phyloP scores from a whole-genome alignment of 176 grass and related monocot genomes.

The Oryza coarctata region DNA sequence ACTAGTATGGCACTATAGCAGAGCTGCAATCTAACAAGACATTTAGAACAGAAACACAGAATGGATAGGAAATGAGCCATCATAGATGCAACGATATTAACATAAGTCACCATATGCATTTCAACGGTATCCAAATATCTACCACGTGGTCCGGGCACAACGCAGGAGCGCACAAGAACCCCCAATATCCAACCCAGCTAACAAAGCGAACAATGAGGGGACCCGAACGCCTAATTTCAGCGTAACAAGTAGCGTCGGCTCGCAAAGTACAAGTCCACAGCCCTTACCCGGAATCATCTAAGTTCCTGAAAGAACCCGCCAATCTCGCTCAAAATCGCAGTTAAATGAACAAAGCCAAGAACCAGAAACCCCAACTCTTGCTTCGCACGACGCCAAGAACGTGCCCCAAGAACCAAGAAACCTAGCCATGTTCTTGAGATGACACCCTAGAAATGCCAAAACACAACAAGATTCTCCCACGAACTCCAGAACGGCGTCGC shows the following conservation, averaged over 20 bases:
- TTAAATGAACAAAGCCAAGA: not conserved
- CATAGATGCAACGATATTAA: slow-evolving; percentile 15
- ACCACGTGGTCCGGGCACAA: not conserved
- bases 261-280: not conserved
- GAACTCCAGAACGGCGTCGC: not conserved
- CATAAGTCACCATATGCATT: not conserved
- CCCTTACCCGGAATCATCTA: not conserved
- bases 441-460: not conserved
- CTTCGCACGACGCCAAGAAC: not conserved
- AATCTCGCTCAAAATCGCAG: not conserved
- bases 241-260: not conserved
- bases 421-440: not conserved
- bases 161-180: not conserved
- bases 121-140: not conserved
- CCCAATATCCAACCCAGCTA: not conserved
- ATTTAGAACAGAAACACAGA: not conserved
- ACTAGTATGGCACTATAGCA: not conserved
- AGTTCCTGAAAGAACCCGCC: not conserved
- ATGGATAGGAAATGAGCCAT: not conserved
- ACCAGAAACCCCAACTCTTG: not conserved
- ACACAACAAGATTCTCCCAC: not conserved
- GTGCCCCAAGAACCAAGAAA: not conserved
- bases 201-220: not conserved
- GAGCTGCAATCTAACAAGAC: not conserved
- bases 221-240: not conserved